A percentile compares a stretch with the other conserved stretches of the same genome.
Evolutionary conservation across 352 stramenopile genomes (phyloP).

Genomic region (Phytophthora gonapodyides): DNA sequence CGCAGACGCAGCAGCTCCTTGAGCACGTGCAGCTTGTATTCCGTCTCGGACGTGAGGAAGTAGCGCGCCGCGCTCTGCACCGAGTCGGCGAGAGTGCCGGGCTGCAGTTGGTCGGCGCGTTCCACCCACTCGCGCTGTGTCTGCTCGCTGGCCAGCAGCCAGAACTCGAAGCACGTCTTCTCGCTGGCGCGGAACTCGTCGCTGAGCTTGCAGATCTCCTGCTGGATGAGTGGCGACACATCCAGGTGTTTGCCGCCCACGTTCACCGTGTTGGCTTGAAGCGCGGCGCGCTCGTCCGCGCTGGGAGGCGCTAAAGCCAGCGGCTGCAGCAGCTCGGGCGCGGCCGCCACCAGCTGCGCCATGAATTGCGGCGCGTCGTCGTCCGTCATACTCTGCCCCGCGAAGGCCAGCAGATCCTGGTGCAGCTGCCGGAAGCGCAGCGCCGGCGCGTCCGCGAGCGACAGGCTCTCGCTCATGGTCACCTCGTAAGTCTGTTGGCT

Average conservation of each 20-base stretch:
- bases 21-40: constrained; percentile 75
- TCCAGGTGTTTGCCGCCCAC: constrained; percentile 71
- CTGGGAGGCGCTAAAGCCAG: constrained; percentile 45
- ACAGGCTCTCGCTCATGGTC: constrained; percentile 43
- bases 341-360: constrained; percentile 51
- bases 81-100: constrained; percentile 47
- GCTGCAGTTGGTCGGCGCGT: constrained; percentile 64
- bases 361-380: constrained; percentile 68
- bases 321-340: constrained; percentile 47
- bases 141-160: constrained; percentile 77
- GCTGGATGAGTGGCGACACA: constrained; percentile 78
- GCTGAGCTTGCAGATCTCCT: constrained; percentile 80
- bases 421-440: constrained; percentile 77
- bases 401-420: constrained; percentile 71
- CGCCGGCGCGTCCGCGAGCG: constrained; percentile 58
- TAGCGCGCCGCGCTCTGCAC: constrained; percentile 74
- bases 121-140: constrained; percentile 72
- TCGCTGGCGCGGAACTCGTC: constrained; percentile 78
- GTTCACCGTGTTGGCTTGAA: constrained; percentile 65
- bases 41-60: constrained; percentile 75
- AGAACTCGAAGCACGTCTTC: constrained; percentile 71
- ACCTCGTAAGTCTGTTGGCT: constrained; percentile 15
- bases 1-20: constrained; percentile 77
- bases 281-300: constrained; percentile 53
- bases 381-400: constrained; percentile 67